These are phyloP conservation scores for Backusella mclennaniae DNA, from an alignment of 192 early-diverging fungal species.

Conservation along the genomic window DNA sequence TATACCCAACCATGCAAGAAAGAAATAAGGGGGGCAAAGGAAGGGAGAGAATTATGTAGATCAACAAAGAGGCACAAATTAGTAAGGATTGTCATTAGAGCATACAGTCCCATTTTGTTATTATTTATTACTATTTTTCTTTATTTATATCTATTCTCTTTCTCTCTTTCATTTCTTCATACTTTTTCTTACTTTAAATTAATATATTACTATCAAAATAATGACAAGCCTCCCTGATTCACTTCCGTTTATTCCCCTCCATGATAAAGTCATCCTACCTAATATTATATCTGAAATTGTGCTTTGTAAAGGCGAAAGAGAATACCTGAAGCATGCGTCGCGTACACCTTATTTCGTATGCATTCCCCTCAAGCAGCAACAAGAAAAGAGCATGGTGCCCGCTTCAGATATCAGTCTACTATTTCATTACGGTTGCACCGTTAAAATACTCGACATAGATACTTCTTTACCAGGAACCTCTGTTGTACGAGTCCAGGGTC, in stretches of 20 bases:
- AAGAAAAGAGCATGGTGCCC: neutral
- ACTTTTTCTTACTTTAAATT: neutral
- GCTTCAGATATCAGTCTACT: constrained; percentile 26
- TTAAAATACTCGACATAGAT: constrained; percentile 45
- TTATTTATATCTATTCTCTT: neutral
- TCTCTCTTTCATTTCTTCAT: neutral
- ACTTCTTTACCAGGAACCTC: constrained; percentile 46
- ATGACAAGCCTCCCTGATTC: neutral
- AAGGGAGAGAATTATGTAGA: neutral
- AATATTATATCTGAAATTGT: neutral
- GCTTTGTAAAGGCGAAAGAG: neutral
- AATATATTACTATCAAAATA: neutral
- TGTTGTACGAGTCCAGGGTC: constrained; percentile 62
- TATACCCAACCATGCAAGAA: neutral
- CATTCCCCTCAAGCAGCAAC: neutral
- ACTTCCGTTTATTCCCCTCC: neutral
- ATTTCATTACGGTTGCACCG: constrained; percentile 50
- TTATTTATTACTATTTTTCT: neutral
- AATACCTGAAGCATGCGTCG: neutral
- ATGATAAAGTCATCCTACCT: neutral
- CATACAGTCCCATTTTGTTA: neutral
- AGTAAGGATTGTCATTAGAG: neutral
- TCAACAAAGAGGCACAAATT: neutral
- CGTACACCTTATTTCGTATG: neutral
- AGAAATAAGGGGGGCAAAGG: neutral